phyloP scores from a whole-genome alignment of 208 protist species.

The Crithidia bombi region DNA sequence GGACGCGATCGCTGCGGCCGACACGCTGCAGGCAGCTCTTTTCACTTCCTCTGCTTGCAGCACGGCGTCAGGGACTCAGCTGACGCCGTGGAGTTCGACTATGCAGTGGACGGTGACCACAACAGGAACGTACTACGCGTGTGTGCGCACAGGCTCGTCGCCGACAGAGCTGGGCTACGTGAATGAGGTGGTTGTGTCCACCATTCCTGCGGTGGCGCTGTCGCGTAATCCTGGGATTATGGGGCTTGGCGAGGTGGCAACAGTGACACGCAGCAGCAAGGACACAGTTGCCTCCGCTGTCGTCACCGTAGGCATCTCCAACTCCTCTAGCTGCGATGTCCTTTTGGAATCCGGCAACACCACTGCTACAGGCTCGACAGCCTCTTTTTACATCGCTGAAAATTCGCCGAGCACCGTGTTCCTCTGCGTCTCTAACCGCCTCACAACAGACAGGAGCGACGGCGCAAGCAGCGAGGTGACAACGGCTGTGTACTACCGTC shows the following conservation, averaged over 20 bases:
- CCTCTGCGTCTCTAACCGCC: constrained; percentile 62
- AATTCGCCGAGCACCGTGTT: constrained; percentile 33
- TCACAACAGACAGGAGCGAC: constrained; percentile 21
- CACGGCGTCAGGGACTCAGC: constrained; percentile 14
- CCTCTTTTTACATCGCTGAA: constrained; percentile 49
- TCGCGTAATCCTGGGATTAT: constrained; percentile 40
- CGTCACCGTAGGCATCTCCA: constrained; percentile 60
- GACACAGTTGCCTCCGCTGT: constrained; percentile 24
- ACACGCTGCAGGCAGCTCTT: constrained; percentile 39
- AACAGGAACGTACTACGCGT: constrained; percentile 72
- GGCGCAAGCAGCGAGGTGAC: constrained; percentile 24
- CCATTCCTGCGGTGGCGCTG: constrained; percentile 38
- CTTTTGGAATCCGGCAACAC: constrained; percentile 41
- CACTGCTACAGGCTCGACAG: constrained; percentile 31
- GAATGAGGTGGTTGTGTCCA: constrained; percentile 45
- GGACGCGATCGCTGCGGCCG: constrained; percentile 33
- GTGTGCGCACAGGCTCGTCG: constrained; percentile 34
- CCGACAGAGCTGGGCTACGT: constrained; percentile 36
- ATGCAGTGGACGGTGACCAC: constrained; percentile 39
- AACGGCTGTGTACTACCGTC: constrained; percentile 36
- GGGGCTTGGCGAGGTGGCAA: constrained; percentile 50
- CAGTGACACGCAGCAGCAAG: constrained; percentile 39
- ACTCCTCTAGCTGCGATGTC: constrained; percentile 28
- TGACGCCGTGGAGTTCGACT: constrained; percentile 26
- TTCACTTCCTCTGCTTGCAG: constrained; percentile 32